Conservation (phyloP, 108 stramenopile species). For the Bacterosira constricta region DNA sequence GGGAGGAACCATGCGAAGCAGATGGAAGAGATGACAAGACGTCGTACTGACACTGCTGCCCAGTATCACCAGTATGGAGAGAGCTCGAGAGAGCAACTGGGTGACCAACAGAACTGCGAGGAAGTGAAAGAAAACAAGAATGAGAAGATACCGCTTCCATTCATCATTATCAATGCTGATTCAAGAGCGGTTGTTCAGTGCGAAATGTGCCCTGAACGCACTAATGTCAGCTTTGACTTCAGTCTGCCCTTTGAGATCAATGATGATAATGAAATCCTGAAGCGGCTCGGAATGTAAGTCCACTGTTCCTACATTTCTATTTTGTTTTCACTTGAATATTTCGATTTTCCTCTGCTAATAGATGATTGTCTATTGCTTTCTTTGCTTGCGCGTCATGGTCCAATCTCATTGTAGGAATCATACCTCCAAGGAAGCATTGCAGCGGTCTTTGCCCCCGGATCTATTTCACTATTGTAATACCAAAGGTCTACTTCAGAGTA, state of each 20-base stretch:
- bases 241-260: slow-evolving; percentile 91
- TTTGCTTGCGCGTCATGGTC: neutral
- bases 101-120: neutral
- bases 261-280: slow-evolving; percentile 94
- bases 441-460: slow-evolving; percentile 64
- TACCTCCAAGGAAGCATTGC: slow-evolving; percentile 46
- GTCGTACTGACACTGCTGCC: neutral
- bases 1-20: slow-evolving; percentile 63
- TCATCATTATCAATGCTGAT: slow-evolving; percentile 91
- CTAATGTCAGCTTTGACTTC: slow-evolving; percentile 93
- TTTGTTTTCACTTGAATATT: neutral
- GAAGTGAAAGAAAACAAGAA: slow-evolving; percentile 51
- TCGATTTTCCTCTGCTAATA: no score
- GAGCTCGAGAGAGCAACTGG: slow-evolving; percentile 16
- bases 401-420: slow-evolving; percentile 70
- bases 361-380: neutral
- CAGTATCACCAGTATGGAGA: neutral
- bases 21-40: slow-evolving; percentile 6
- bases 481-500: slow-evolving; percentile 49
- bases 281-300: slow-evolving; percentile 87
- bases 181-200: slow-evolving; percentile 85
- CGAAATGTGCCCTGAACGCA: slow-evolving; percentile 87
- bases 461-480: slow-evolving; percentile 60
- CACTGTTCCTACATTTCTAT: slow-evolving; percentile 8
- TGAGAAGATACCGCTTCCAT: slow-evolving; percentile 86